Evolutionary conservation across 108 stramenopile genomes (phyloP), one percentile per base, ranked within the genome.

Genomic region (Skeletonema potamos): DNA sequence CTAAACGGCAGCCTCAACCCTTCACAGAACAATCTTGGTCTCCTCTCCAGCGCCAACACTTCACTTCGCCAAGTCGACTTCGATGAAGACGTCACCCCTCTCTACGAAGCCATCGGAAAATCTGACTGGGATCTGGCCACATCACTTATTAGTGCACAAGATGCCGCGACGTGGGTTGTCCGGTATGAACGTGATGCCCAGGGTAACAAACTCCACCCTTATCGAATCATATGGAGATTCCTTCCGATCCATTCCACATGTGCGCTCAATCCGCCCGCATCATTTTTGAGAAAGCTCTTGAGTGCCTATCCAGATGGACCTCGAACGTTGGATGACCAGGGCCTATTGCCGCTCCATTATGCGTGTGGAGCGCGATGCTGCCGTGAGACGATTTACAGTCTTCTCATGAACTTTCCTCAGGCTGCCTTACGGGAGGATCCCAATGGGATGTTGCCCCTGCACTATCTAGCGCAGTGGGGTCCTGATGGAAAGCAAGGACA

Each of bases 331-430:
- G 92, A 94, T 57, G 89, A 94, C 65, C 92, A 94, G 71, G 92
- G 92, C 15, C 84, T 94, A 83, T 84, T 86, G 24, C 82, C 92
- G 27, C 74, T 94, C n/a, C 92, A 94, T 67, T 94, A 94, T 58
- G 92, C 92, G 2, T 87, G 88, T 67, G 90, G 92, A 13, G 87
- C 87, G 60, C 84, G 88, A 73, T 86, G 87, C 8, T 66, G 66
- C 13, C 72, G 84, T 12, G 90, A 90, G 26, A 81, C 88, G n/a
- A 80, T 91, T 57, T 88, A 89, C 36, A 15, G 77, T 36, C 66
- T 94, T 34, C 85, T 94, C 13, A 83, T 88, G 78, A 41, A 41
- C 54, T 86, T 77, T 71, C 90, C 90, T 10, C 73, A 87, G n/a
- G 93, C 89, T 28, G 83, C 87, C 33, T 75, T 82, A 54, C 54